Evolutionary conservation across 306 rosid species (phyloP).

Genomic region (Cajanus cajan): DNA sequence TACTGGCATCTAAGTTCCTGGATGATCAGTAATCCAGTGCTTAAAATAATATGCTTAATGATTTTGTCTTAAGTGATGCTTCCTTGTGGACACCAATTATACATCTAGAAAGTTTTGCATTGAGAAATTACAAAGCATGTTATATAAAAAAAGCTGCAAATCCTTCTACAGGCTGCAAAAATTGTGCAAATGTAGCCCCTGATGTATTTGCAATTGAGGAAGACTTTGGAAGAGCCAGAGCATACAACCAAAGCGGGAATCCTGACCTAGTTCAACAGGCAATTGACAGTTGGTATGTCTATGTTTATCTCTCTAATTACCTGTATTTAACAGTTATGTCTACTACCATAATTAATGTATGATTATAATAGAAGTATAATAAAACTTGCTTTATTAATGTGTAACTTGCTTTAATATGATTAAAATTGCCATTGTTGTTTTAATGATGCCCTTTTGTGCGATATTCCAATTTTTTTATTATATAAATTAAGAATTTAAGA

Average conservation of each 20-base stretch:
- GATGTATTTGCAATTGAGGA: constrained; percentile 82
- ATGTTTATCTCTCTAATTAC: not conserved
- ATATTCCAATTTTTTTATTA: not conserved
- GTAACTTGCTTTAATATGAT: no score
- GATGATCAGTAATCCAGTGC: not conserved
- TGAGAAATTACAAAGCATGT: constrained; percentile 1
- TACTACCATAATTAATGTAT: not conserved
- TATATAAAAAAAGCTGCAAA: not conserved
- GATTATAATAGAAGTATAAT: not conserved
- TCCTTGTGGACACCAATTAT: constrained; percentile 13
- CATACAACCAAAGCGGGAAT: constrained; percentile 58
- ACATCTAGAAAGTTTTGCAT: not conserved
- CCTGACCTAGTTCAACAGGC: constrained; percentile 66
- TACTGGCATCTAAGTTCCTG: not conserved
- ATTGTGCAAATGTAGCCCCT: constrained; percentile 70
- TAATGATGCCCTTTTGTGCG: not conserved
- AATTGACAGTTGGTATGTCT: constrained; percentile 72
- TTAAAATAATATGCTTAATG: not conserved
- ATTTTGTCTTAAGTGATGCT: not conserved
- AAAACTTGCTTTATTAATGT: constrained; percentile 2
- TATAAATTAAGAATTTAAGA: not conserved
- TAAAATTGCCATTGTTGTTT: not conserved
- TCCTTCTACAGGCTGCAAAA: constrained; percentile 71
- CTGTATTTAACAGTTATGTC: not conserved
- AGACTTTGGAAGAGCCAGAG: constrained; percentile 90